phyloP scores from a whole-genome alignment of 305 asterid genomes.

The Plantago coronopus region DNA sequence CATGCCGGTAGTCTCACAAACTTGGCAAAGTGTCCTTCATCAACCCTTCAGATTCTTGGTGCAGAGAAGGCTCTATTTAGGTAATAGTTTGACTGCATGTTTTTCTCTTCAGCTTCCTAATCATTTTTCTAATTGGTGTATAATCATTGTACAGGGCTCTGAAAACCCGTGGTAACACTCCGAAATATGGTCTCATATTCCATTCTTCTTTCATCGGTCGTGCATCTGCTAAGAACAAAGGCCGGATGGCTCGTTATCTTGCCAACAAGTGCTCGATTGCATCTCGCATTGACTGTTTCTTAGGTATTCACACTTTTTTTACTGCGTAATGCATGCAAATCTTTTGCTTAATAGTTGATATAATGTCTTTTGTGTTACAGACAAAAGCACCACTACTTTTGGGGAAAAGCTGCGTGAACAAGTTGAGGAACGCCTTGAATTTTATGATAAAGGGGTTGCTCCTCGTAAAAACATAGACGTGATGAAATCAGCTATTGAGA shows the following conservation, averaged over 20 bases:
- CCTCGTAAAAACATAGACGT: slow-evolving; percentile 89
- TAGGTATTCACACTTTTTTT: slow-evolving; percentile 37
- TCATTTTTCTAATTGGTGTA: slow-evolving; percentile 4
- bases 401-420: slow-evolving; percentile 98
- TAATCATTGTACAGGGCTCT: slow-evolving; percentile 80
- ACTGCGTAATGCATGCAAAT: neutral
- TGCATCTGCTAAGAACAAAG: slow-evolving; percentile 86
- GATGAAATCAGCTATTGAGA: slow-evolving; percentile 75
- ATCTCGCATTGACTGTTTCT: slow-evolving; percentile 86
- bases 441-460: slow-evolving; percentile 94
- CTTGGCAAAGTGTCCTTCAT: slow-evolving; percentile 92
- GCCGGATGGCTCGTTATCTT: slow-evolving; percentile 97
- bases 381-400: slow-evolving; percentile 60
- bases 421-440: slow-evolving; percentile 93
- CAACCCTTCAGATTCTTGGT: slow-evolving; percentile 96
- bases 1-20: slow-evolving; percentile 98
- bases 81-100: slow-evolving; percentile 26
- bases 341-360: neutral
- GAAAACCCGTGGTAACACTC: slow-evolving; percentile 91
- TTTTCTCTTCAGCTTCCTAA: neutral
- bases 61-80: slow-evolving; percentile 98
- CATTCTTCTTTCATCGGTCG: slow-evolving; percentile 98
- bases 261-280: slow-evolving; percentile 99
- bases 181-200: slow-evolving; percentile 92
- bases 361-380: slow-evolving; percentile 32